Evolutionary conservation across 2,329 filamentous ascomycete species (phyloP), one percentile per base, ranked within the genome.

Genomic region (Xylariaceae sp.): DNA sequence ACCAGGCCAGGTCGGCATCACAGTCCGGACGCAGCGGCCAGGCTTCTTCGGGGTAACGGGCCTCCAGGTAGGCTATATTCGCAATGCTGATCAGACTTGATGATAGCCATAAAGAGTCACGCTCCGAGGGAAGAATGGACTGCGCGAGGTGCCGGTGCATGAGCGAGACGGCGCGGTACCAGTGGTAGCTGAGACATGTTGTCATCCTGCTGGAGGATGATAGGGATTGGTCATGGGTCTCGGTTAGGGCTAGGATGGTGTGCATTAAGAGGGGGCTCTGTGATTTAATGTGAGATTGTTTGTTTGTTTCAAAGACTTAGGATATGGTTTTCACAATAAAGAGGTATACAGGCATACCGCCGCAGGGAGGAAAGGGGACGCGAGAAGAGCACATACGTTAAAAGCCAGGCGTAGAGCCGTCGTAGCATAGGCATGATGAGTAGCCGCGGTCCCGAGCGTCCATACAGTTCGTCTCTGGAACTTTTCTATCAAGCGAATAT

Each of bases 11-110:
- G 49, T 82, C 76, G 1, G 63, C 55, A 1, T 64, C 48, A 1
- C 64, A 64, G 0, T 66, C 58, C 2, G 63, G 50, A 29, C 68
- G 73, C 2, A 85, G 62, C 0, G 81, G 81, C 80, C 80, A 85
- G 2, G 74, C 67, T 44, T 75, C 40, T 20, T 35, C 45, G 3
- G 37, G 46, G 4, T 29, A 36, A 8, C 35, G 17, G 20, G 34
- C 39, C 7, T 46, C 42, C 14, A 39, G 33, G 43, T 42, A 29
- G 4, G 42, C 42, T 6, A 46, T 22, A 22, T 36, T 19, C 6
- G 20, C n/a, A n/a, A 46, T 22, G 19, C 44, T 37, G 12, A 41
- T 34, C 11, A 46, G 11, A 20, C 17, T 27, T 23, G 44, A 23
- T 7, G 37, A 37, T 17, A 42, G 14, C 38, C 37, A 42, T 12